phyloP scores from a whole-genome alignment of 2,329 filamentous ascomycete genomes.

The Apiospora aurea region DNA sequence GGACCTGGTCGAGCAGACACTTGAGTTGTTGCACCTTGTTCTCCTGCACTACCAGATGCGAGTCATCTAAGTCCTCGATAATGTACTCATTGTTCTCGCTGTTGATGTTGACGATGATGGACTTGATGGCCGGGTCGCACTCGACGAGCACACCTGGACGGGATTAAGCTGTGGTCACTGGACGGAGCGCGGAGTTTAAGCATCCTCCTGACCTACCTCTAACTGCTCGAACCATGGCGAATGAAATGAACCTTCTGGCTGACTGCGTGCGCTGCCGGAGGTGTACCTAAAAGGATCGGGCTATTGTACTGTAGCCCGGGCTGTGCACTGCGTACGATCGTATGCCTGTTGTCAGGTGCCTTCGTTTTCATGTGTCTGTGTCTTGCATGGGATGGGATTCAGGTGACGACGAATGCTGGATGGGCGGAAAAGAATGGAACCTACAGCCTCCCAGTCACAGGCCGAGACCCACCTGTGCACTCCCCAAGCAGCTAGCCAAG shows the following conservation, averaged over 20 bases:
- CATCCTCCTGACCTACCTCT: conserved; percentile 25
- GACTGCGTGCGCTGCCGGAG: neutral
- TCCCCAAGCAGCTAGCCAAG: neutral
- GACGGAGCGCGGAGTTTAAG: too few species aligned
- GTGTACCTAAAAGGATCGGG: neutral
- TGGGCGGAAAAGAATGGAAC: conserved; percentile 4
- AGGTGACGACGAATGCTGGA: neutral
- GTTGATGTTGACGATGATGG: conserved; percentile 82
- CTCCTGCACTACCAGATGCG: conserved; percentile 77
- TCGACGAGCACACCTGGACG: conserved; percentile 74
- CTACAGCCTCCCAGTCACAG: conserved; percentile 3
- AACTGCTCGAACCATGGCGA: conserved; percentile 27
- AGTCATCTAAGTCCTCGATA: conserved; percentile 81
- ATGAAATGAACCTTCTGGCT: neutral
- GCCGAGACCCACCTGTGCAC: neutral
- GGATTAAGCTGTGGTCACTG: neutral
- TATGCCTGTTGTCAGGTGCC: conserved; percentile 2
- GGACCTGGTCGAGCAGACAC: conserved; percentile 70
- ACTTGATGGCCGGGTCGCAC: conserved; percentile 87
- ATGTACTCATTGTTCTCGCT: conserved; percentile 74
- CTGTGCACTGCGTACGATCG: conserved; percentile 2
- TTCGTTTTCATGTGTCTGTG: neutral
- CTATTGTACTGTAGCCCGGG: neutral
- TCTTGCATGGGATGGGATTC: neutral
- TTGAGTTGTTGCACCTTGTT: conserved; percentile 75